These are phyloP conservation scores for Monilinia fructigena DNA, from an alignment of 2,329 filamentous ascomycete species.

Conservation along the genomic window DNA sequence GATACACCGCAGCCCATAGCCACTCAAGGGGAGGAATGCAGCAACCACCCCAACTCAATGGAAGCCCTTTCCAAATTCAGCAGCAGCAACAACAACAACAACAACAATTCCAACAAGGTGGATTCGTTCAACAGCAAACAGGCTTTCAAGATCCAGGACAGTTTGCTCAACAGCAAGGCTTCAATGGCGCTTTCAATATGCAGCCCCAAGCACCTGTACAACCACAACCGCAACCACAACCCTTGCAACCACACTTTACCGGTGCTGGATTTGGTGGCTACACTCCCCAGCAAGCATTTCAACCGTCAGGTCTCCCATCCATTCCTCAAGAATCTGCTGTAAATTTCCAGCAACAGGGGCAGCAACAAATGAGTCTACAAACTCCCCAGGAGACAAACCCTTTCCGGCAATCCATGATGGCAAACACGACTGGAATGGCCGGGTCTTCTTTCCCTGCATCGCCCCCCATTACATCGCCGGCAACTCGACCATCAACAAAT, in stretches of 20 bases:
- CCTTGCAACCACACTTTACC: slow-evolving; percentile 60
- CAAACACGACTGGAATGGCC: slow-evolving; percentile 50
- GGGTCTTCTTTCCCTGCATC: slow-evolving; percentile 45
- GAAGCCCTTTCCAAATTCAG: slow-evolving; percentile 33
- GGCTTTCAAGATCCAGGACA: slow-evolving; percentile 45
- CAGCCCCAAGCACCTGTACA: slow-evolving; percentile 27
- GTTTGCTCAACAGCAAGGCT: slow-evolving; percentile 43
- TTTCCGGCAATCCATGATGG: slow-evolving; percentile 88
- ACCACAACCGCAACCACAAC: slow-evolving; percentile 43
- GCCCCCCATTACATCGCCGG: slow-evolving; percentile 44
- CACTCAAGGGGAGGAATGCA: slow-evolving; percentile 43
- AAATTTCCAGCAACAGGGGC: slow-evolving; percentile 48
- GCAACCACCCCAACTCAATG: slow-evolving; percentile 40
- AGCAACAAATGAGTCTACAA: slow-evolving; percentile 45
- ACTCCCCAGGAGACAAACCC: slow-evolving; percentile 75
- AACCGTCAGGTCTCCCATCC: slow-evolving; percentile 52
- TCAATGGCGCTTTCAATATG: slow-evolving; percentile 36
- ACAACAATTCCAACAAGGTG: slow-evolving; percentile 45
- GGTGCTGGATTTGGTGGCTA: slow-evolving; percentile 85
- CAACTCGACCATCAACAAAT: slow-evolving; percentile 71
- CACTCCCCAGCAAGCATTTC: slow-evolving; percentile 62
- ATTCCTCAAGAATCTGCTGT: slow-evolving; percentile 59
- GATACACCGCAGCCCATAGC: slow-evolving; percentile 77
- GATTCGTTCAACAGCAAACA: slow-evolving; percentile 45
- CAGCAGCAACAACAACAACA: slow-evolving; percentile 41